Percentiles rank a stretch among this genome's conserved stretches.
phyloP scores from a whole-genome alignment of 768 basidiomycete species.

The button mushroom (Agaricus bisporus) region DNA sequence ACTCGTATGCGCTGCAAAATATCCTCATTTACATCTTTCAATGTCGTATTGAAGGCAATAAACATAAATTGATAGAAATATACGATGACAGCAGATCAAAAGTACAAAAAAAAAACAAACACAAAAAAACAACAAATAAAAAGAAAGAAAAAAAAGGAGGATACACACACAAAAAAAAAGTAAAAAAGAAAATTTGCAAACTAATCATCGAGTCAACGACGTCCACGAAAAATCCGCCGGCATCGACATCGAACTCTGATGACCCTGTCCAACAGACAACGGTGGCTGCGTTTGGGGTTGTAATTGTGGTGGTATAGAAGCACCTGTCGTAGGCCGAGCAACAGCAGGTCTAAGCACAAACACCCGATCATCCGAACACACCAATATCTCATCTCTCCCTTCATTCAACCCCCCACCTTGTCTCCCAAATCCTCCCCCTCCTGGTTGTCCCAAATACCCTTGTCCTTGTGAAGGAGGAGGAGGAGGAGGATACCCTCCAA shows the following conservation, averaged over 20 bases:
- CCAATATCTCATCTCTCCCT: slow-evolving; percentile 78
- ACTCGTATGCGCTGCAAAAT: too few relatives aligned
- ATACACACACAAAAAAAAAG: slow-evolving; percentile 1
- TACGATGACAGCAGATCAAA: neutral
- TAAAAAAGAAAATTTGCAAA: neutral
- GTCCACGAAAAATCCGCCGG: slow-evolving; percentile 40
- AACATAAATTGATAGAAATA: neutral
- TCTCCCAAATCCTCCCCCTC: neutral
- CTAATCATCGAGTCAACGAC: slow-evolving; percentile 31
- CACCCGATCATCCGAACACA: slow-evolving; percentile 86
- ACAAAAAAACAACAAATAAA: neutral
- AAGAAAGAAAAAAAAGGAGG: neutral
- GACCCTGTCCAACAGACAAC: neutral
- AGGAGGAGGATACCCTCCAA: slow-evolving; percentile 16
- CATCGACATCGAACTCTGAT: slow-evolving; percentile 22
- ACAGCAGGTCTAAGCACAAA: slow-evolving; percentile 56
- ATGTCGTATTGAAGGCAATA: too few relatives aligned
- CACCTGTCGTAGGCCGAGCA: slow-evolving; percentile 6
- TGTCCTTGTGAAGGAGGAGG: neutral
- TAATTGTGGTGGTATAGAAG: neutral
- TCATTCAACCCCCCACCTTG: slow-evolving; percentile 36
- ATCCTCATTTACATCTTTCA: too few relatives aligned
- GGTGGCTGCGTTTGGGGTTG: neutral
- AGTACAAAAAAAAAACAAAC: neutral
- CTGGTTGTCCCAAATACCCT: slow-evolving; percentile 2